phyloP scores from a whole-genome alignment of 192 early-diverging fungal species.

The Backusella morwellensis region DNA sequence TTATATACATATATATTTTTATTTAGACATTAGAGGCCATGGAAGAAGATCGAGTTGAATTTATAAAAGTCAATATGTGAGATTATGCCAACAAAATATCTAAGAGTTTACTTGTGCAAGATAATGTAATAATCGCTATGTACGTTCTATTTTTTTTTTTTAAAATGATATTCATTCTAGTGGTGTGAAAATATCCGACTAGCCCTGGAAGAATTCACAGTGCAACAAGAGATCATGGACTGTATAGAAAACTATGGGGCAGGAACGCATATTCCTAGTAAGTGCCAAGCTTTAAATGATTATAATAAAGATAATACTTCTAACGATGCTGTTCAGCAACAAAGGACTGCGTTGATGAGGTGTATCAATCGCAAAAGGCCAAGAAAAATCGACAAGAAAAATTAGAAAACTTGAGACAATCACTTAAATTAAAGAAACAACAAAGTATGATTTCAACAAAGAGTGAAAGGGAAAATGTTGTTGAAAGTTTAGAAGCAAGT shows the following conservation, averaged over 20 bases:
- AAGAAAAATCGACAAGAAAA: background rate
- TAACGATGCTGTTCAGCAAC: background rate
- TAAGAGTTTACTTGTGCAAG: constrained; percentile 17
- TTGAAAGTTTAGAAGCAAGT: background rate
- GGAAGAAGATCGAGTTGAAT: constrained; percentile 22
- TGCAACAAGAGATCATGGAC: constrained; percentile 2
- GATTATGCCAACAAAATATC: constrained; percentile 21
- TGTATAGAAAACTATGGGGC: background rate
- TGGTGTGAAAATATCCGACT: constrained; percentile 18
- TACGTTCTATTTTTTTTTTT: background rate
- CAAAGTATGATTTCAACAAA: background rate
- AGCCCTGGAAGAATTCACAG: constrained; percentile 5
- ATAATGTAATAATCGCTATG: constrained; percentile 3
- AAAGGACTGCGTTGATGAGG: background rate
- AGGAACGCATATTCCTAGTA: background rate
- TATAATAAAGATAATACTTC: background rate
- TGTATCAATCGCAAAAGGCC: background rate
- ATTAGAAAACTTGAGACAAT: background rate
- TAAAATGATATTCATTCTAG: background rate
- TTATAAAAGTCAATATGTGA: constrained; percentile 17
- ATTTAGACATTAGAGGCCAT: constrained; percentile 7
- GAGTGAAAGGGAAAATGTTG: background rate
- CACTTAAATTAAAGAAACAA: background rate
- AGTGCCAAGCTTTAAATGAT: background rate
- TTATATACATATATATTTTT: background rate